These are phyloP conservation scores for Acmispon strigosus DNA, from an alignment of 306 rosid species.

Conservation along the genomic window DNA sequence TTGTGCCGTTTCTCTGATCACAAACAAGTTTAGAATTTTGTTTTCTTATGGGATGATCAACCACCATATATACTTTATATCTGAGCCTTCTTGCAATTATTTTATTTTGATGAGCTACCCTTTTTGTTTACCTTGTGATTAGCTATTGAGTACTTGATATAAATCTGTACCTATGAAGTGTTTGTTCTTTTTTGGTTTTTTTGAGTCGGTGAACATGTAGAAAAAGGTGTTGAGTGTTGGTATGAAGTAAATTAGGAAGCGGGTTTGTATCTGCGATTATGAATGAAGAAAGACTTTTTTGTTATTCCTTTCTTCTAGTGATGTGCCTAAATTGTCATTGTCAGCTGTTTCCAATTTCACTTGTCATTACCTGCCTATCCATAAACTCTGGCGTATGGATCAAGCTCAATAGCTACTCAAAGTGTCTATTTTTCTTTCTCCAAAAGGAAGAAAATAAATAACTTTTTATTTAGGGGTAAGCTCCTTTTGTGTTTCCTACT, in stretches of 20 bases:
- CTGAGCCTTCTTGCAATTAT: not conserved
- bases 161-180: not conserved
- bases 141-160: not conserved
- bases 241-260: not conserved
- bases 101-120: not conserved
- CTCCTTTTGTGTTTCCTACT: constrained; percentile 8
- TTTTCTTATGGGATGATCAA: constrained; percentile 1
- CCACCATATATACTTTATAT: not conserved
- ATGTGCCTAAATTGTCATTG: not conserved
- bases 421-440: not conserved
- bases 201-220: not conserved
- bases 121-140: not conserved
- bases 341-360: not conserved
- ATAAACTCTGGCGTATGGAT: not conserved
- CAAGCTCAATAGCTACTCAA: not conserved
- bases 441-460: not conserved
- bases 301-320: not conserved
- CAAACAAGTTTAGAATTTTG: not conserved
- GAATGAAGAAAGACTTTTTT: not conserved
- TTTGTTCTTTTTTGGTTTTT: not conserved
- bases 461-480: not conserved
- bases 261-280: not conserved
- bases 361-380: not conserved
- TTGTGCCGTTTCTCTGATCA: not conserved
- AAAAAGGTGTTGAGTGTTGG: not conserved